Evolutionary conservation across 768 basidiomycete genomes (phyloP).

Genomic region (Kwoniella botswanensis): DNA sequence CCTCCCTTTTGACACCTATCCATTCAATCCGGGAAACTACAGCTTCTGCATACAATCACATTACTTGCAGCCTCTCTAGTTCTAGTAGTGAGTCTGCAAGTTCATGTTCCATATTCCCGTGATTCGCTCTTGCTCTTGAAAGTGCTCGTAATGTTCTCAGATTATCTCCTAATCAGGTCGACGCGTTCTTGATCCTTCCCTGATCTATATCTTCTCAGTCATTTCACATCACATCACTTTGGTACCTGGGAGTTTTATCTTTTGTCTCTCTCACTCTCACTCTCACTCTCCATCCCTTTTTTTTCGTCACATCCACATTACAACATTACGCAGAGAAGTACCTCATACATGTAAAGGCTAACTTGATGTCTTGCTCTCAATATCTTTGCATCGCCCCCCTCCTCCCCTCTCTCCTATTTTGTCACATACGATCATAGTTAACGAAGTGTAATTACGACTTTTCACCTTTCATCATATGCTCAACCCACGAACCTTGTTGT

Average conservation of each 20-base stretch:
- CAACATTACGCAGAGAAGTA: background rate
- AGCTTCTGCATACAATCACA: too few relatives aligned
- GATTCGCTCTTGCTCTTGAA: background rate
- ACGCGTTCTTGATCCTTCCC: constrained; percentile 21
- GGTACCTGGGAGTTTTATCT: background rate
- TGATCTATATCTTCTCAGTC: background rate
- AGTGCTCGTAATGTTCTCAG: constrained; percentile 15
- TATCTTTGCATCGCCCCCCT: background rate
- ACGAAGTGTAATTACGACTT: background rate
- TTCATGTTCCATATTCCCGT: background rate
- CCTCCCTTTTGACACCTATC: background rate
- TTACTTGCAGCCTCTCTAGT: too few relatives aligned
- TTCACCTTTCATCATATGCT: background rate
- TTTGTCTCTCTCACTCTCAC: constrained; percentile 6
- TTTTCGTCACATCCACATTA: constrained; percentile 2
- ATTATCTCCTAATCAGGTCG: constrained; percentile 25
- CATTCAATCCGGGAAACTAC: too few relatives aligned
- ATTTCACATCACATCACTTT: background rate
- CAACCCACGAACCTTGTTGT: background rate
- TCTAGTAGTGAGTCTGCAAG: too few relatives aligned
- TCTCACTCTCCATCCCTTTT: background rate
- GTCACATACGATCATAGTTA: background rate
- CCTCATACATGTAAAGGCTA: background rate
- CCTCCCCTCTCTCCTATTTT: background rate
- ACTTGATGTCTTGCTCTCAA: background rate